A percentile compares a stretch with the other conserved stretches of the same genome.
phyloP scores from a whole-genome alignment of 371 early-diverging fungal genomes.

The Mycotypha africana region DNA sequence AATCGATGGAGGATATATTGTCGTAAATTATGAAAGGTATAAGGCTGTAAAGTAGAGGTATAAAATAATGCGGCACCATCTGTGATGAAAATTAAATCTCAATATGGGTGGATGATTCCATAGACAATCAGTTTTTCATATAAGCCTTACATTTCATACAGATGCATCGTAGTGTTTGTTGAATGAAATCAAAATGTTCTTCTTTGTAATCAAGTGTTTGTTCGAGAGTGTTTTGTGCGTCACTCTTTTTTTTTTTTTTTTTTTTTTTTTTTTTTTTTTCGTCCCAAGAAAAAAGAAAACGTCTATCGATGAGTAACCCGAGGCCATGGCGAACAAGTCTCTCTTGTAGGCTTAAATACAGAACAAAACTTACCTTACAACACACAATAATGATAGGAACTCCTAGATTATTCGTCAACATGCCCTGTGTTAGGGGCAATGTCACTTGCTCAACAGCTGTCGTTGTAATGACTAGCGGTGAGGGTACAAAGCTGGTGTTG shows the following conservation, averaged over 20 bases:
- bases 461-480: constrained; percentile 40
- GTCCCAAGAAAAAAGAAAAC: background rate
- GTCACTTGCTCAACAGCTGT: constrained; percentile 55
- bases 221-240: constrained; percentile 70
- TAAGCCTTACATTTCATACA: constrained; percentile 80
- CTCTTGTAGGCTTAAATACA: no score
- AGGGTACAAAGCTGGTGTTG: constrained; percentile 22
- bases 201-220: constrained; percentile 84
- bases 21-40: constrained; percentile 71
- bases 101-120: background rate
- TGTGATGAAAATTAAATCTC: constrained; percentile 25
- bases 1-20: constrained; percentile 86
- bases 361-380: constrained; percentile 66
- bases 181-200: constrained; percentile 92
- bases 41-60: constrained; percentile 79
- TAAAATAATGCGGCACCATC: constrained; percentile 92
- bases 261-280: background rate
- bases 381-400: constrained; percentile 88
- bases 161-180: constrained; percentile 85
- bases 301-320: no score
- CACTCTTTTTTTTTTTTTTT: constrained; percentile 51
- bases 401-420: constrained; percentile 79
- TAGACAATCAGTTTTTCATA: background rate
- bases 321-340: no score
- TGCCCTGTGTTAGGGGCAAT: constrained; percentile 78